phyloP scores from a whole-genome alignment of 345 rosid species.

The Nasturtium officinale region DNA sequence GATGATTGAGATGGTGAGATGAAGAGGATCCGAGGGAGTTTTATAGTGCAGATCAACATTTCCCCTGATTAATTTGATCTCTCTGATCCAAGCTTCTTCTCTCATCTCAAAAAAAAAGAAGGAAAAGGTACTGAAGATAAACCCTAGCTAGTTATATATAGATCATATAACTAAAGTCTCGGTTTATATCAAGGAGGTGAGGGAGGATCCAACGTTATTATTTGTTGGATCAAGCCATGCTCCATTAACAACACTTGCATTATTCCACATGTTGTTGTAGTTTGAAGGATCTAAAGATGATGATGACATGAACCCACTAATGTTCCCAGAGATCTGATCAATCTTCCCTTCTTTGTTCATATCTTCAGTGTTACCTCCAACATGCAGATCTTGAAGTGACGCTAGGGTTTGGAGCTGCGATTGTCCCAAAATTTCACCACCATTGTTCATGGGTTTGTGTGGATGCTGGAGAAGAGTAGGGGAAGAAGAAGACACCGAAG shows the following conservation, averaged over 20 bases:
- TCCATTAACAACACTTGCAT: constrained; percentile 45
- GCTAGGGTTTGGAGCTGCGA: constrained; percentile 48
- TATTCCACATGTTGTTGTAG: constrained; percentile 42
- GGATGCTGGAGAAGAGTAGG: constrained; percentile 54
- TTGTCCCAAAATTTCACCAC: constrained; percentile 45
- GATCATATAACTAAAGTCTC: constrained; percentile 42
- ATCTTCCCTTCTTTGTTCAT: constrained; percentile 51
- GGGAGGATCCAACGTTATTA: constrained; percentile 65
- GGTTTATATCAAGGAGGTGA: constrained; percentile 73
- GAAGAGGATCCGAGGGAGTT: constrained; percentile 93
- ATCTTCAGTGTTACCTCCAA: constrained; percentile 43
- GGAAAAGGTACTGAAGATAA: constrained; percentile 33
- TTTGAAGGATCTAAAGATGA: constrained; percentile 57
- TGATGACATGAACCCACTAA: constrained; percentile 40
- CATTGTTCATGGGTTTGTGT: constrained; percentile 49
- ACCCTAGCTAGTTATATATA: constrained; percentile 50
- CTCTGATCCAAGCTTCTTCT: constrained; percentile 85
- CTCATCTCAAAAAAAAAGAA: constrained; percentile 46
- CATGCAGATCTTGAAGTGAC: constrained; percentile 58
- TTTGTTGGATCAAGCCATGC: constrained; percentile 77
- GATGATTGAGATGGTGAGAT: constrained; percentile 57
- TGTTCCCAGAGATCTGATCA: constrained; percentile 42
- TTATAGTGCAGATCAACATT: constrained; percentile 58
- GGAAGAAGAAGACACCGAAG: constrained; percentile 53
- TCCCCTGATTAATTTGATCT: constrained; percentile 55